These are phyloP conservation scores for Babesia bigemina DNA, from an alignment of 169 alveolate genomes.

Conservation along the genomic window DNA sequence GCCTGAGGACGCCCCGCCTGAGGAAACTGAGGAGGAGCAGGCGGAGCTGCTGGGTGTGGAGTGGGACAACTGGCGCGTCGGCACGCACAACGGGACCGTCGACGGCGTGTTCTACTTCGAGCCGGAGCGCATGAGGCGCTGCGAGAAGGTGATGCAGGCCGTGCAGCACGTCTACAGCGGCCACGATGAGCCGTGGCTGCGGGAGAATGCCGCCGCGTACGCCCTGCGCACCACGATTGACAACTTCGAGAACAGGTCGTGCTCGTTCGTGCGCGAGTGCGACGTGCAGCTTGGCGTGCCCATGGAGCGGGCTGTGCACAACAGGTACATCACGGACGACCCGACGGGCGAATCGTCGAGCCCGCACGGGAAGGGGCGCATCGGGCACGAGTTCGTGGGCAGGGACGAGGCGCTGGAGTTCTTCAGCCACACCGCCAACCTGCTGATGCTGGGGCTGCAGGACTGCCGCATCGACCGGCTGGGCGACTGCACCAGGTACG, in stretches of 20 bases:
- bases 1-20: neutral
- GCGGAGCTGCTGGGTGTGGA: slow-evolving; percentile 40
- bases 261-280: slow-evolving; percentile 10
- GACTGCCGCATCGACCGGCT: slow-evolving; percentile 18
- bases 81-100: slow-evolving; percentile 36
- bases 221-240: neutral
- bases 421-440: slow-evolving; percentile 32
- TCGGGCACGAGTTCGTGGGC: slow-evolving; percentile 63
- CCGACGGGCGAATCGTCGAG: neutral
- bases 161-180: neutral
- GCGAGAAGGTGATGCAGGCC: neutral
- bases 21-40: neutral
- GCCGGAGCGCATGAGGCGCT: neutral
- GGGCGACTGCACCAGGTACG: slow-evolving; percentile 23
- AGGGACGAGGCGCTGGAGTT: slow-evolving; percentile 30
- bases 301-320: slow-evolving; percentile 18
- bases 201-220: neutral
- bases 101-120: slow-evolving; percentile 16
- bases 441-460: slow-evolving; percentile 31
- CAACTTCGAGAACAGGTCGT: neutral
- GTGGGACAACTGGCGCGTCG: slow-evolving; percentile 36
- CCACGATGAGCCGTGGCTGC: slow-evolving; percentile 4
- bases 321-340: slow-evolving; percentile 26
- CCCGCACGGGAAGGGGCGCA: slow-evolving; percentile 18
- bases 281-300: slow-evolving; percentile 21